phyloP scores from a whole-genome alignment of 306 rosid species.

The Dryas drummondii region DNA sequence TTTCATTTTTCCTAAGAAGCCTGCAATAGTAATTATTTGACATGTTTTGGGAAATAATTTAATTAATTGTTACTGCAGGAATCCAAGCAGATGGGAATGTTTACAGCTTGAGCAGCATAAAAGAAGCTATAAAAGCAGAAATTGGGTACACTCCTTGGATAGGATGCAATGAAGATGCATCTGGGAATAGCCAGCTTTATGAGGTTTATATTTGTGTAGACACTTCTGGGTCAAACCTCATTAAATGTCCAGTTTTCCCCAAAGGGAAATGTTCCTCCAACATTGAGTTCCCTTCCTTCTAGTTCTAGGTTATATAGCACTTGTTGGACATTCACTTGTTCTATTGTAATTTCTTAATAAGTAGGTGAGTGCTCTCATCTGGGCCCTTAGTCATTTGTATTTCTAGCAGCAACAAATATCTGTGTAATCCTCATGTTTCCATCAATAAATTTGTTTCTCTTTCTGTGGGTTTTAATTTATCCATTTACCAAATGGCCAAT shows the following conservation, averaged over 20 bases:
- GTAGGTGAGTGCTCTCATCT: too few species aligned
- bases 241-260: constrained; percentile 54
- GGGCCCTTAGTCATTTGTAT: too few species aligned
- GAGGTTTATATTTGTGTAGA: constrained; percentile 58
- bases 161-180: constrained; percentile 49
- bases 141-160: constrained; percentile 37
- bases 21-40: too few species aligned
- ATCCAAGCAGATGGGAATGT: constrained; percentile 45
- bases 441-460: too few species aligned
- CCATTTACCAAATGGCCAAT: too few species aligned
- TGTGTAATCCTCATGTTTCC: too few species aligned
- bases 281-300: constrained; percentile 56
- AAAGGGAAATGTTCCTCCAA: constrained; percentile 29
- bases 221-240: constrained; percentile 33
- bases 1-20: not conserved
- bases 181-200: constrained; percentile 43
- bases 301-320: not conserved
- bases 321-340: too few species aligned
- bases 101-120: constrained; percentile 44
- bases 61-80: constrained; percentile 20
- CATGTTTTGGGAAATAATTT: not conserved
- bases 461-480: too few species aligned
- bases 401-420: too few species aligned
- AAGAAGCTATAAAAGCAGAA: constrained; percentile 34
- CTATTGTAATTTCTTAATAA: too few species aligned